A percentile compares a stretch with the other conserved stretches of the same genome.
Evolutionary conservation across 83 land plant species (phyloP).

Genomic region (Picea mariana): DNA sequence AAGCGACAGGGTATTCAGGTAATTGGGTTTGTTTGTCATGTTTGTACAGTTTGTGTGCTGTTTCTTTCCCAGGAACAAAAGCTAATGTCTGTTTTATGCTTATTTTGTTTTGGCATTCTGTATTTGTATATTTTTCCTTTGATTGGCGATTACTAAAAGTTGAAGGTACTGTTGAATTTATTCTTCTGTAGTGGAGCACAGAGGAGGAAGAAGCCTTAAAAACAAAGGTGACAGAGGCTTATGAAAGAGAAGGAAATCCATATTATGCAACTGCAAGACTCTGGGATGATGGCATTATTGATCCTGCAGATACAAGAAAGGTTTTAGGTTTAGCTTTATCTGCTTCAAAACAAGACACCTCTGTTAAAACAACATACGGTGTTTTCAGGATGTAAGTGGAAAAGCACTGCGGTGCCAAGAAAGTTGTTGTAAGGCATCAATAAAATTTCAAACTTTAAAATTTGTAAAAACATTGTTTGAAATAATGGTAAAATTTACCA

Average conservation of each 20-base stretch:
- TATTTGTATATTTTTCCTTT: background rate
- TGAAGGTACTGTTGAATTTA: background rate
- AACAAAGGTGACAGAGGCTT: constrained; percentile 68
- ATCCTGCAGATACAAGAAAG: constrained; percentile 92
- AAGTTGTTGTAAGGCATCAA: too few relatives aligned
- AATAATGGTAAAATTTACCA: too few relatives aligned
- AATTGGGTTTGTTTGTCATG: background rate
- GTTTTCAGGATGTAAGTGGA: constrained; percentile 85
- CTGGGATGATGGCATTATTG: constrained; percentile 99
- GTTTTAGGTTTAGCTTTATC: constrained; percentile 79
- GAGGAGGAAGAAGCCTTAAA: constrained; percentile 89
- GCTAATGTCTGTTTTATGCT: constrained; percentile 11
- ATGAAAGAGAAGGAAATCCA: constrained; percentile 89
- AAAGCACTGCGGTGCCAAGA: too few relatives aligned
- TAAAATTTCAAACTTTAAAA: too few relatives aligned
- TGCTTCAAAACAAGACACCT: constrained; percentile 59
- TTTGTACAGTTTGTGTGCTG: background rate
- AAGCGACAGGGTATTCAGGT: constrained; percentile 78
- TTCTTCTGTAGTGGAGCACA: constrained; percentile 64
- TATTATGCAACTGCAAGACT: constrained; percentile 96
- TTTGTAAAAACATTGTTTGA: too few relatives aligned
- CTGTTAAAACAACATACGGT: constrained; percentile 75
- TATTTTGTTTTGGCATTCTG: background rate
- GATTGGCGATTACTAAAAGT: constrained; percentile 14
- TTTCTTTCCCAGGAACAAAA: background rate